Conservation (phyloP, 2,329 filamentous ascomycete genomes). For the Cytospora leucostoma region DNA sequence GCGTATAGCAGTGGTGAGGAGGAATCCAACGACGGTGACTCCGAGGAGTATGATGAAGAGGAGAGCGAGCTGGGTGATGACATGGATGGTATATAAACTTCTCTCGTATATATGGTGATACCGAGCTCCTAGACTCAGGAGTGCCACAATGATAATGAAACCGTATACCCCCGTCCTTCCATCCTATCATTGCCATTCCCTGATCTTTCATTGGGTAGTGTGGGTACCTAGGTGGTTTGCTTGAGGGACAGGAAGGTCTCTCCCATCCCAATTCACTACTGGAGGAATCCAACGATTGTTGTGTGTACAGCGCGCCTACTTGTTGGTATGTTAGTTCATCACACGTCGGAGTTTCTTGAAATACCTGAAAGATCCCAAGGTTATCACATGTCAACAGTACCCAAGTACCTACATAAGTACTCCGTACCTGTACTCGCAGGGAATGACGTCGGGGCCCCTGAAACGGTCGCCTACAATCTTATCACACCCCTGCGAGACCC, state of each 20-base stretch:
- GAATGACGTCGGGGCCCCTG: slow-evolving; percentile 10
- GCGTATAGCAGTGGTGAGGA: slow-evolving; percentile 28
- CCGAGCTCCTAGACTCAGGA: too few relatives aligned
- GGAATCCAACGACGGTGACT: slow-evolving; percentile 30
- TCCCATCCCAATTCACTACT: too few relatives aligned
- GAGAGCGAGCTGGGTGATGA: slow-evolving; percentile 36
- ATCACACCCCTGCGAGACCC: slow-evolving; percentile 1
- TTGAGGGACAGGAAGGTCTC: too few relatives aligned
- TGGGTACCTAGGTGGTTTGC: neutral
- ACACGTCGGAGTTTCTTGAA: too few relatives aligned
- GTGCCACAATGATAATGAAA: too few relatives aligned
- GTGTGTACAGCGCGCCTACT: too few relatives aligned
- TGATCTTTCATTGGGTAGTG: neutral
- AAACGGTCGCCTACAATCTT: slow-evolving; percentile 2
- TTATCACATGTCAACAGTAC: too few relatives aligned
- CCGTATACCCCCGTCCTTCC: neutral
- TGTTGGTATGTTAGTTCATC: too few relatives aligned
- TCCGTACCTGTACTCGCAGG: neutral
- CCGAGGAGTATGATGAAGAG: slow-evolving; percentile 37
- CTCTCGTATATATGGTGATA: too few relatives aligned
- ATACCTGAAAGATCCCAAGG: too few relatives aligned
- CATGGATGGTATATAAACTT: too few relatives aligned
- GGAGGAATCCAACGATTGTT: too few relatives aligned
- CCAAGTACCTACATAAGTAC: neutral
- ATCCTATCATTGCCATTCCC: neutral